Evolutionary conservation across 2,329 filamentous ascomycete genomes (phyloP).

Genomic region (Diplocarpon mali): DNA sequence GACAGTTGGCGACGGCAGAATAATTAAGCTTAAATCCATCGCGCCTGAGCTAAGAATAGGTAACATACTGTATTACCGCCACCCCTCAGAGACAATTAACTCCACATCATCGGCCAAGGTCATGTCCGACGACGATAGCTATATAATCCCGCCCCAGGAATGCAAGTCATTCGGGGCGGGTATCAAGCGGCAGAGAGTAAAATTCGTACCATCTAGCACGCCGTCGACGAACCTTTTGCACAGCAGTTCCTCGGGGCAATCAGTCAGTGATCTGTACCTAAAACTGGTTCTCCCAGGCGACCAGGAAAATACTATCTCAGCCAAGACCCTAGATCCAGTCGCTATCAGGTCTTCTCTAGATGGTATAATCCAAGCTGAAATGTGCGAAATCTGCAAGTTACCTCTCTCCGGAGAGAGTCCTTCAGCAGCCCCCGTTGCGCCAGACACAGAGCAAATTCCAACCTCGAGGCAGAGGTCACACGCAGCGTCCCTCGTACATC

Average conservation of each 20-base stretch:
- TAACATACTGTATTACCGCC: background rate
- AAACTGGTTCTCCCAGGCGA: slow-evolving; percentile 44
- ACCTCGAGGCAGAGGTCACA: slow-evolving; percentile 31
- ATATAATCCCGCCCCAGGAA: slow-evolving; percentile 45
- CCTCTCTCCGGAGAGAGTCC: slow-evolving; percentile 30
- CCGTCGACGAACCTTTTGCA: slow-evolving; percentile 16
- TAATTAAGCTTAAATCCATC: slow-evolving; percentile 17
- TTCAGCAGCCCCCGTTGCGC: background rate
- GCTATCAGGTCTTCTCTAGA: background rate
- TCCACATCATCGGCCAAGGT: background rate
- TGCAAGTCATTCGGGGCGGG: slow-evolving; percentile 51
- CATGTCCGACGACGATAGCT: slow-evolving; percentile 41
- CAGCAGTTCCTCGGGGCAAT: slow-evolving; percentile 21
- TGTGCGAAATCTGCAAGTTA: slow-evolving; percentile 51
- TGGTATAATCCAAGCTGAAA: background rate
- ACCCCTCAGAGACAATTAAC: background rate
- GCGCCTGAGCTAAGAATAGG: background rate
- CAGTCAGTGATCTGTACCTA: slow-evolving; percentile 46
- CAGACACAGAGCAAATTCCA: slow-evolving; percentile 14
- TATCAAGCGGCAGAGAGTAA: slow-evolving; percentile 48
- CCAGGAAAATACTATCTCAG: background rate
- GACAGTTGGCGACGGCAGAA: background rate
- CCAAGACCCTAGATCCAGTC: background rate
- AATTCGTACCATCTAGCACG: slow-evolving; percentile 39
- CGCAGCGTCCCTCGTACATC: slow-evolving; percentile 56